Percentiles rank a stretch among this genome's conserved stretches.
phyloP scores from a whole-genome alignment of 2,329 filamentous ascomycete genomes.

The Sporothrix schenckii region DNA sequence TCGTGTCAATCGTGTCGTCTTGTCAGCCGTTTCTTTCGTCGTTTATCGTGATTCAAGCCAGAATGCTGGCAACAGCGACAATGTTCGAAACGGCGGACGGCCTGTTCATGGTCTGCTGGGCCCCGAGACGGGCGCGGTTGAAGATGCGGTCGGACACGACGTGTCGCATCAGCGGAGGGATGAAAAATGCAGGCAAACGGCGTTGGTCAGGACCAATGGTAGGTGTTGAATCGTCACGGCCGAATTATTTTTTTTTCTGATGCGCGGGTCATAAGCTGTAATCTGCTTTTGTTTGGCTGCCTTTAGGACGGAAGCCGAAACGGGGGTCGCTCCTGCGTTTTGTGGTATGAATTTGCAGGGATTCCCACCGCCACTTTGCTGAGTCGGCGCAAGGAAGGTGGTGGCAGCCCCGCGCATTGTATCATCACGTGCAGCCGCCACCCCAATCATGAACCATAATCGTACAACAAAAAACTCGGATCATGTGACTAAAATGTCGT shows the following conservation, averaged over 20 bases:
- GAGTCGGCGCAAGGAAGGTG: slow-evolving; percentile 8
- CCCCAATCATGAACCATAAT: no score
- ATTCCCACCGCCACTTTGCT: slow-evolving; percentile 31
- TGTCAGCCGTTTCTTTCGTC: not conserved
- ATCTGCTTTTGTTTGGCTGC: slow-evolving; percentile 25
- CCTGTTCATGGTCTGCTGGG: slow-evolving; percentile 26
- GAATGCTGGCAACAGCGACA: slow-evolving; percentile 24
- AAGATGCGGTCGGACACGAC: slow-evolving; percentile 11
- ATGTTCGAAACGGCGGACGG: slow-evolving; percentile 21
- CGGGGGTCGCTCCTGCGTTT: slow-evolving; percentile 20
- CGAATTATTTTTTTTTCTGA: not conserved
- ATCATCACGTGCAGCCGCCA: slow-evolving; percentile 22
- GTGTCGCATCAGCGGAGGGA: slow-evolving; percentile 23
- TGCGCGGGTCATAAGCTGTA: not conserved
- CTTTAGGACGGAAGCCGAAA: slow-evolving; percentile 18
- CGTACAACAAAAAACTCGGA: no score
- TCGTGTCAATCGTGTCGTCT: slow-evolving; percentile 3
- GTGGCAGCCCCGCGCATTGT: not conserved
- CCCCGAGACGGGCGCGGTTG: slow-evolving; percentile 12
- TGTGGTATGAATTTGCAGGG: slow-evolving; percentile 19
- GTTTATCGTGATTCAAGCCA: slow-evolving; percentile 21
- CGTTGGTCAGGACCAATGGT: slow-evolving; percentile 16
- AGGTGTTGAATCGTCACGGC: not conserved
- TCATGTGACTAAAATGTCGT: no score
- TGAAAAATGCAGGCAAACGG: not conserved